phyloP scores from a whole-genome alignment of 2,329 filamentous ascomycete genomes.

The Aspergillus eucalypticola region DNA sequence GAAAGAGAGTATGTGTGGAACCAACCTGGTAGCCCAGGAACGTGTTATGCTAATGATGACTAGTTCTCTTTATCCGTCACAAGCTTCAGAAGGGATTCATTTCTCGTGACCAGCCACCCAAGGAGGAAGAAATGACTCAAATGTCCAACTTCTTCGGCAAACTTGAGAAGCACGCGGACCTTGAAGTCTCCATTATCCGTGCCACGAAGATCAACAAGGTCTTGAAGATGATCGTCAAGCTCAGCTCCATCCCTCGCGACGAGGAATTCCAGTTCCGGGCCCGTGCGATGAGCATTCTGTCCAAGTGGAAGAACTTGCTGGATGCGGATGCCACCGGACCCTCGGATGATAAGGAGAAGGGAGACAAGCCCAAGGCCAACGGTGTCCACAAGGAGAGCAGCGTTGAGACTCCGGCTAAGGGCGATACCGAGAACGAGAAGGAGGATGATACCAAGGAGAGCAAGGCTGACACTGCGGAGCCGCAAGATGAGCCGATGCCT shows the following conservation, averaged over 20 bases:
- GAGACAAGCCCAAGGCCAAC: slow-evolving; percentile 49
- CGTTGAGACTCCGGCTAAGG: slow-evolving; percentile 32
- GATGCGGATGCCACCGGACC: slow-evolving; percentile 55
- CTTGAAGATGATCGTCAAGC: slow-evolving; percentile 87
- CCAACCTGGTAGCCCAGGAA: not conserved
- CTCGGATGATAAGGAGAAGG: slow-evolving; percentile 38
- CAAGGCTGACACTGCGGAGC: slow-evolving; percentile 38
- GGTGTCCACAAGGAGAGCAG: slow-evolving; percentile 43
- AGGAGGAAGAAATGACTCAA: slow-evolving; percentile 63
- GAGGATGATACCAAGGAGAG: slow-evolving; percentile 33
- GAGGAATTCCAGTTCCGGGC: slow-evolving; percentile 87
- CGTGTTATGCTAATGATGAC: slow-evolving; percentile 18
- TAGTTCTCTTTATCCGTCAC: slow-evolving; percentile 89
- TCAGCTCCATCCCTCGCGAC: slow-evolving; percentile 81
- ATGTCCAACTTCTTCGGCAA: slow-evolving; percentile 58
- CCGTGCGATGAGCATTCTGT: slow-evolving; percentile 75
- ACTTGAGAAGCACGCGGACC: slow-evolving; percentile 75
- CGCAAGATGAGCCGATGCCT: slow-evolving; percentile 39
- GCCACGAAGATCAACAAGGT: slow-evolving; percentile 98
- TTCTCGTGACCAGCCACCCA: slow-evolving; percentile 78
- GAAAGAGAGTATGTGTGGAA: slow-evolving; percentile 51
- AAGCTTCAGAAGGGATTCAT: slow-evolving; percentile 93
- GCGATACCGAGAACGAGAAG: slow-evolving; percentile 36
- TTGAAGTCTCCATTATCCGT: slow-evolving; percentile 87
- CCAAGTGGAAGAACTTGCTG: slow-evolving; percentile 86